phyloP scores from a whole-genome alignment of 495 filamentous ascomycete species.

The Sporormia fimetaria region DNA sequence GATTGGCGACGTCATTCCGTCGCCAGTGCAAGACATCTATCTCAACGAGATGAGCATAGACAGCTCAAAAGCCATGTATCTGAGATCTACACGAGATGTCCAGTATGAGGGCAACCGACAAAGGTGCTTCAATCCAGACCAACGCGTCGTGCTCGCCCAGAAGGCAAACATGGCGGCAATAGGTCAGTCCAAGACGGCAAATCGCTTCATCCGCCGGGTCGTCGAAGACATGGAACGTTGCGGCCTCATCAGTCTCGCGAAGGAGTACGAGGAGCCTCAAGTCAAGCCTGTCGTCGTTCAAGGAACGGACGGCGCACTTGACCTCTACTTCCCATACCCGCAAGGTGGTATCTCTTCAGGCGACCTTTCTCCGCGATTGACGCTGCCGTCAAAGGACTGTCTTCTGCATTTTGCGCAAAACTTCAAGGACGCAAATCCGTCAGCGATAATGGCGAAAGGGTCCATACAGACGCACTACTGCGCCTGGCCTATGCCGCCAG shows the following conservation, averaged over 20 bases:
- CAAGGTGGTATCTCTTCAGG: slow-evolving; percentile 2
- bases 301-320: slow-evolving; percentile 9
- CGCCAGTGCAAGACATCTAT: slow-evolving; percentile 14
- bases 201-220: slow-evolving; percentile 15
- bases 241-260: slow-evolving; percentile 5
- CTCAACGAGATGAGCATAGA: slow-evolving; percentile 3
- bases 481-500: slow-evolving; percentile 12
- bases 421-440: slow-evolving; percentile 6
- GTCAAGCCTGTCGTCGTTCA: slow-evolving; percentile 9
- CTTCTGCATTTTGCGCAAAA: slow-evolving; percentile 9
- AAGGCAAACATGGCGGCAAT: background rate
- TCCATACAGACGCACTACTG: slow-evolving; percentile 11
- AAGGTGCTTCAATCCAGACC: slow-evolving; percentile 3
- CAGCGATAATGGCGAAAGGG: slow-evolving; percentile 12
- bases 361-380: slow-evolving; percentile 2
- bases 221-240: slow-evolving; percentile 11
- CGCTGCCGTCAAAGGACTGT: slow-evolving; percentile 4
- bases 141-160: background rate
- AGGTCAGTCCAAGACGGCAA: slow-evolving; percentile 1
- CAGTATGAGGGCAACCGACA: slow-evolving; percentile 14
- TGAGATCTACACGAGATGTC: slow-evolving; percentile 2
- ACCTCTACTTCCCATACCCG: slow-evolving; percentile 14
- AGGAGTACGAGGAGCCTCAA: slow-evolving; percentile 8
- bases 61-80: slow-evolving; percentile 2
- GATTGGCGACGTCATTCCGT: slow-evolving; percentile 11